A percentile compares a stretch with the other conserved stretches of the same genome.
phyloP scores from a whole-genome alignment of 106 monocot species.

The Acanthochlamys bracteata region DNA sequence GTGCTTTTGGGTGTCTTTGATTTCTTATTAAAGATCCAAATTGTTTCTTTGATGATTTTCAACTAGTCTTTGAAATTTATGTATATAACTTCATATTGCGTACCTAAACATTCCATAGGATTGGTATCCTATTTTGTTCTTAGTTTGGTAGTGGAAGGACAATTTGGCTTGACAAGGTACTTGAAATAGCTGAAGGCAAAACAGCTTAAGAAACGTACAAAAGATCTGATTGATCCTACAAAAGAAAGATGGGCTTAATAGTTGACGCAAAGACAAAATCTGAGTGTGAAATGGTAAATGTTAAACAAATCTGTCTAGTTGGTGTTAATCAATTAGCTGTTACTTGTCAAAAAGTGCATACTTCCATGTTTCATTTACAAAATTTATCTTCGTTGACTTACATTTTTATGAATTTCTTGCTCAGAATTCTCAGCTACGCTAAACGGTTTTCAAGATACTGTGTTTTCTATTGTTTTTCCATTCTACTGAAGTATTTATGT shows the following conservation, averaged over 20 bases:
- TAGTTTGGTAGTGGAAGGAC: conserved; percentile 87
- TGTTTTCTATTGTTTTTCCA: too few relatives aligned
- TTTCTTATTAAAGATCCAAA: too few relatives aligned
- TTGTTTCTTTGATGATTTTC: too few relatives aligned
- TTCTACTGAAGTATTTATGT: too few relatives aligned
- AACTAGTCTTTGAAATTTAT: too few relatives aligned
- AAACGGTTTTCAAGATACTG: too few relatives aligned
- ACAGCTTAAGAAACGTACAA: conserved; percentile 48
- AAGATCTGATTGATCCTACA: conserved; percentile 66
- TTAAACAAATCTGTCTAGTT: not conserved
- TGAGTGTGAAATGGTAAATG: conserved; percentile 76
- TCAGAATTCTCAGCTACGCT: too few relatives aligned
- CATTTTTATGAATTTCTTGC: too few relatives aligned
- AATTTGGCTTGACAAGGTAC: conserved; percentile 58
- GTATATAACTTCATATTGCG: too few relatives aligned
- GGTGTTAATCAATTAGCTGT: not conserved
- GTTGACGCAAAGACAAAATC: conserved; percentile 75
- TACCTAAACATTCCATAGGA: not conserved
- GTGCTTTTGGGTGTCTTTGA: too few relatives aligned
- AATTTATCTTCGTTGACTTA: too few relatives aligned
- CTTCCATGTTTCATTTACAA: not conserved
- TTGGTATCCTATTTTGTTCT: conserved; percentile 11
- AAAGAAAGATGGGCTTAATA: conserved; percentile 44
- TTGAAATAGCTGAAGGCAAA: conserved; percentile 70
- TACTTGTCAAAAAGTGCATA: not conserved